Evolutionary conservation across 805 yeast species (phyloP).

Genomic region (Suhomyces kilbournensis): DNA sequence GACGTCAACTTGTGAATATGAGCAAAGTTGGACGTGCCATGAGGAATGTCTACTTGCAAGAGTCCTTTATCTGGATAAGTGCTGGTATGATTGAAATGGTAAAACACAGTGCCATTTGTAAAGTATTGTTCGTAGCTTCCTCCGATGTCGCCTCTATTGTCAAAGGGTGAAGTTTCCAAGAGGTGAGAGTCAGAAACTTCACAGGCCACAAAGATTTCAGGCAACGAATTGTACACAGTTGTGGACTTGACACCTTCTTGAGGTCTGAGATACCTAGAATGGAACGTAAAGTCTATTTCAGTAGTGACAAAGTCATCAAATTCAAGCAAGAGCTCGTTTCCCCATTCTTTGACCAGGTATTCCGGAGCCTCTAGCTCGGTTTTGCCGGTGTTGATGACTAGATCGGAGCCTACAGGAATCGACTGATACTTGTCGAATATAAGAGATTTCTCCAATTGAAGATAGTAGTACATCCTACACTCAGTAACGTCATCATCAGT

Average conservation of each 20-base stretch:
- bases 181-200: conserved; percentile 27
- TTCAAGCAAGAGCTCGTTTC: conserved; percentile 36
- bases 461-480: conserved; percentile 34
- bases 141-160: conserved; percentile 25
- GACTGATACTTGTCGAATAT: conserved; percentile 40
- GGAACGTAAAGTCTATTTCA: conserved; percentile 28
- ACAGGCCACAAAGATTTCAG: conserved; percentile 38
- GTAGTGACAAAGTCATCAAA: conserved; percentile 10
- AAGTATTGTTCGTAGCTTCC: conserved; percentile 35
- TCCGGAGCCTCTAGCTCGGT: conserved; percentile 40
- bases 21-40: conserved; percentile 8
- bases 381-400: conserved; percentile 30
- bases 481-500: conserved; percentile 21
- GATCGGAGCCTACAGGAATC: conserved; percentile 19
- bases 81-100: conserved; percentile 18
- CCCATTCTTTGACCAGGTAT: conserved; percentile 37
- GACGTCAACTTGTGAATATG: conserved; percentile 4
- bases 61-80: not conserved
- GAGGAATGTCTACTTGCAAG: conserved; percentile 7
- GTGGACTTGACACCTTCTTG: conserved; percentile 8
- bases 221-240: conserved; percentile 16
- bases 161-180: conserved; percentile 37
- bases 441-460: conserved; percentile 28
- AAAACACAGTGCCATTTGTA: conserved; percentile 40
- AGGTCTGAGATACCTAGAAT: conserved; percentile 42